Percentiles rank a stretch among this genome's conserved stretches.
These are phyloP conservation scores for Lichtheimia hyalospora DNA, from an alignment of 371 early-diverging fungal genomes.

Conservation along the genomic window DNA sequence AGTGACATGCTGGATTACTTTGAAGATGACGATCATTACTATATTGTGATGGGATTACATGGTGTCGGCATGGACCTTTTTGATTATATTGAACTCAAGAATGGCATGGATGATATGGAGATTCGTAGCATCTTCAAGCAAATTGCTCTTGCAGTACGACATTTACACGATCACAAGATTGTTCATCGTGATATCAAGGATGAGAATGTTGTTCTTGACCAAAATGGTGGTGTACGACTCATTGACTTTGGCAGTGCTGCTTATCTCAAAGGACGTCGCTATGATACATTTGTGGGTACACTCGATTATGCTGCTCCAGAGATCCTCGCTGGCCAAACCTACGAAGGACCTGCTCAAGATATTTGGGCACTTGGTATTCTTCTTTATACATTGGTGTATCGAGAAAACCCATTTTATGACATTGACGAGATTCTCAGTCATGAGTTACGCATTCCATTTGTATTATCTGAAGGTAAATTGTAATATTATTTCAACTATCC, in stretches of 20 bases:
- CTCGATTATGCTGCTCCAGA: slow-evolving; percentile 78
- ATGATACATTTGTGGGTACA: slow-evolving; percentile 76
- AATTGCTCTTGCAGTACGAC: slow-evolving; percentile 62
- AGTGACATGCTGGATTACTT: slow-evolving; percentile 67
- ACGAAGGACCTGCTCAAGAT: slow-evolving; percentile 78
- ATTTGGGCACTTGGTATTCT: slow-evolving; percentile 85
- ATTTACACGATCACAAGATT: slow-evolving; percentile 69
- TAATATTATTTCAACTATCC: neutral
- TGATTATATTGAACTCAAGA: slow-evolving; percentile 73
- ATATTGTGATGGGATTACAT: slow-evolving; percentile 68
- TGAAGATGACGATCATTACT: slow-evolving; percentile 69
- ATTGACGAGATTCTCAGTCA: slow-evolving; percentile 73
- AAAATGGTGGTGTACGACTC: slow-evolving; percentile 52
- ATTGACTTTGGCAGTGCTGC: slow-evolving; percentile 81
- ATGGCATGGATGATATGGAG: slow-evolving; percentile 54
- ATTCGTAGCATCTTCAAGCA: slow-evolving; percentile 64
- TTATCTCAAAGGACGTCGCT: slow-evolving; percentile 61
- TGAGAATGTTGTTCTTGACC: slow-evolving; percentile 72
- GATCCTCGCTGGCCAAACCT: slow-evolving; percentile 66
- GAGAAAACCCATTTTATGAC: slow-evolving; percentile 82
- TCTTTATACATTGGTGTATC: slow-evolving; percentile 77
- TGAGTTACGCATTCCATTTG: slow-evolving; percentile 66
- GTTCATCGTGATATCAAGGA: slow-evolving; percentile 82
- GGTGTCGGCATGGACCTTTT: slow-evolving; percentile 74
- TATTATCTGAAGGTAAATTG: slow-evolving; percentile 58